Evolutionary conservation across 2,329 filamentous ascomycete genomes (phyloP).

Genomic region (Penicillium sumatraense): DNA sequence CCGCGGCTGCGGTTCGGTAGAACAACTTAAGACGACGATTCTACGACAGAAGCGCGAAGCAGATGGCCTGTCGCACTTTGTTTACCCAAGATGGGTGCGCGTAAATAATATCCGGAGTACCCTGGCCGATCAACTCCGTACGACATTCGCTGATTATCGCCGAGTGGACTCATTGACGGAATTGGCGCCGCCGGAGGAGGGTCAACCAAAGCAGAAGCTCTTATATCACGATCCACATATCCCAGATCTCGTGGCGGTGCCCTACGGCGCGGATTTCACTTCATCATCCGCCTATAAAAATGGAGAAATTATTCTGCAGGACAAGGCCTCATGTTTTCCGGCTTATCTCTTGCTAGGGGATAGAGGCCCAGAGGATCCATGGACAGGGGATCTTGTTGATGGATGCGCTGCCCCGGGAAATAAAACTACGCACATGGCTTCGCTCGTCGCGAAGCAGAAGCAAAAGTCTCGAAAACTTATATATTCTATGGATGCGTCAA

Average conservation of each 20-base stretch:
- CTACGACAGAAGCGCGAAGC: slow-evolving; percentile 51
- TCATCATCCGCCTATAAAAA: slow-evolving; percentile 73
- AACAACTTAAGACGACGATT: slow-evolving; percentile 59
- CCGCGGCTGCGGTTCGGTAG: slow-evolving; percentile 69
- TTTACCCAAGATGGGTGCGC: slow-evolving; percentile 87
- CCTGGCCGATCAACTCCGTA: slow-evolving; percentile 71
- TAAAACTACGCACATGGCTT: slow-evolving; percentile 92
- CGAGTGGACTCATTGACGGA: slow-evolving; percentile 61
- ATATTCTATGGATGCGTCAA: slow-evolving; percentile 46
- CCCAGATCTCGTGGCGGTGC: slow-evolving; percentile 80
- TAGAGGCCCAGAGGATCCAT: slow-evolving; percentile 35
- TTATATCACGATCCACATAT: slow-evolving; percentile 78
- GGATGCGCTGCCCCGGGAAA: slow-evolving; percentile 94
- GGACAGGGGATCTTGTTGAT: slow-evolving; percentile 77
- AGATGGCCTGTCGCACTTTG: slow-evolving; percentile 30
- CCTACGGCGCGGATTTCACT: slow-evolving; percentile 72
- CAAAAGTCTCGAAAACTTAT: slow-evolving; percentile 52
- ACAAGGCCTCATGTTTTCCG: slow-evolving; percentile 96
- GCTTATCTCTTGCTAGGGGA: slow-evolving; percentile 78
- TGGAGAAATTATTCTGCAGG: slow-evolving; percentile 86
- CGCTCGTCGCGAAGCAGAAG: slow-evolving; percentile 60
- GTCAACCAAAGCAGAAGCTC: slow-evolving; percentile 20
- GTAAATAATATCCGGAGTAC: slow-evolving; percentile 79
- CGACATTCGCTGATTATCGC: slow-evolving; percentile 71
- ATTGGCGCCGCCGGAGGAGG: slow-evolving; percentile 51